These are phyloP conservation scores for Lactarius tabidus DNA, from an alignment of 768 basidiomycete species.

Conservation along the genomic window DNA sequence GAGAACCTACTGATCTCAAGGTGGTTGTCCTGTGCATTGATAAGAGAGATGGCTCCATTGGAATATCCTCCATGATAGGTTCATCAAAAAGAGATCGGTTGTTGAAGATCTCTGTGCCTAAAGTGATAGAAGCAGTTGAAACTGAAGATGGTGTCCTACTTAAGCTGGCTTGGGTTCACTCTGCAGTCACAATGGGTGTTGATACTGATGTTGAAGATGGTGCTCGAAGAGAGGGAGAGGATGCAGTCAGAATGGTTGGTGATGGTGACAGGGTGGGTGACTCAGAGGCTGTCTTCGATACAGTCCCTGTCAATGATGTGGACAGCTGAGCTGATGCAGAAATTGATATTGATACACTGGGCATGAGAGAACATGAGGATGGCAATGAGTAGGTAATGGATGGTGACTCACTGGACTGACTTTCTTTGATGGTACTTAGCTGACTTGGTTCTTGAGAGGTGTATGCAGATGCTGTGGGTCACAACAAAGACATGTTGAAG, in stretches of 20 bases:
- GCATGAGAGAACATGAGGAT: conserved; percentile 40
- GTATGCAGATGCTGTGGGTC: conserved; percentile 46
- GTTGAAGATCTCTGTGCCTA: conserved; percentile 33
- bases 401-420: conserved; percentile 29
- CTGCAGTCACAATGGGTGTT: conserved; percentile 19
- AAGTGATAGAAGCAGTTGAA: conserved; percentile 33
- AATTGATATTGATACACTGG: conserved; percentile 41
- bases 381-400: conserved; percentile 37
- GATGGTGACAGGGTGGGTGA: conserved; percentile 33
- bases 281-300: conserved; percentile 38
- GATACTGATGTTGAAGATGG: conserved; percentile 25
- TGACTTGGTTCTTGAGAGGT: conserved; percentile 28
- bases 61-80: conserved; percentile 34
- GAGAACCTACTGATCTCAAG: conserved; percentile 31
- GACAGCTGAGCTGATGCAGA: conserved; percentile 31
- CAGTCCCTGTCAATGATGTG: conserved; percentile 34
- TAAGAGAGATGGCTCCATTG: conserved; percentile 57
- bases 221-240: conserved; percentile 33
- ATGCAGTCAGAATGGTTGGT: conserved; percentile 30
- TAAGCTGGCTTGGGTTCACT: conserved; percentile 28
- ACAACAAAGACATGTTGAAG: conserved; percentile 69
- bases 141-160: conserved; percentile 34
- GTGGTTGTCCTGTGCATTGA: conserved; percentile 36
- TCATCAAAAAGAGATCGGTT: conserved; percentile 28
- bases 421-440: conserved; percentile 27